Base-by-base conservation (phyloP, 2,329 filamentous ascomycete species). In the Metarhizium humberi region DNA sequence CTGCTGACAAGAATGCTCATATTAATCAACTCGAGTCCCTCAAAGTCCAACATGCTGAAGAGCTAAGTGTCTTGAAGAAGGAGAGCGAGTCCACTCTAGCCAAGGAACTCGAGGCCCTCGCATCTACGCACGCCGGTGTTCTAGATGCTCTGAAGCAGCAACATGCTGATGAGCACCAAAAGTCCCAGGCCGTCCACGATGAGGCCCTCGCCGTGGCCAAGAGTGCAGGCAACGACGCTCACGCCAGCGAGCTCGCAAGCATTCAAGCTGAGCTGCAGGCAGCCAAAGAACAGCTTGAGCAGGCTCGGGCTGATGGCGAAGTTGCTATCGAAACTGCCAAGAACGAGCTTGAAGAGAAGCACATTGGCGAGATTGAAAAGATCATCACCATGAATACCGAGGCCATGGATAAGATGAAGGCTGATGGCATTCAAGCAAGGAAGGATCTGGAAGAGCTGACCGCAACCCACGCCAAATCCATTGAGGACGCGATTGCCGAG, bases 21-120 rank as follows among this genome's bases (percentile, higher is more conserved):
- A 58, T 77, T 7, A 67, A 69, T 32, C 78, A 82, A 61, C 67
- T 85, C 2, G 76, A 84, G 43, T 63, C 75, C n/a, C 68, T 85
- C 30, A 81, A 82, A 64, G 72, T 74, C 16, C 78, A 67, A 60
- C 81, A 84, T 60, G 75, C 76, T 2, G 71, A 78, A 59, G 72
- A 80, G 58, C 67, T 79, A 2, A 72, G 75, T 55, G 64, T 71
- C 3, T 61, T 74, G 40, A 76, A 76, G 64, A 63, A 61, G 11
- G 72, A 79, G 58, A 71, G 74, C 56, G 68, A 73, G 51, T 66
- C 67, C 13, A 56, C 65, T 13, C 64, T 77, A 30, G 64, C 69
- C 16, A 69, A 69, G 56, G 71, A 78, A 57, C 59, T 79, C 32
- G 70, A 71, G 52, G 61, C 64, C 1, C 69, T 79, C 25, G 71